Conservation (phyloP, 2,329 filamentous ascomycete genomes). For the Aureobasidium zeae region DNA sequence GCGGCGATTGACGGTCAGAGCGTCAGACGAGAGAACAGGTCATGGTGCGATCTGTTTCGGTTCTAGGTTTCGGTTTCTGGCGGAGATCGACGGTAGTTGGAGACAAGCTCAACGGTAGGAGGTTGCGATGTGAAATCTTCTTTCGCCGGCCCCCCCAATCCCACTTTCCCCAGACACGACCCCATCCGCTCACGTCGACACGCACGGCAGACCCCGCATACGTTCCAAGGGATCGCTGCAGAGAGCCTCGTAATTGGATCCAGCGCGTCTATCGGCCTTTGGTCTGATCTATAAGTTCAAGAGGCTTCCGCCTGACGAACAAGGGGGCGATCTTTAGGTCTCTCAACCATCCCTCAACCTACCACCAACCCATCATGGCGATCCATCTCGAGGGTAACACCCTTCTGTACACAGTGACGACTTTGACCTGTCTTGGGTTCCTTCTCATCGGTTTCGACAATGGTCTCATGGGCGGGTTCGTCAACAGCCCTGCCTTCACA, state of each 20-base stretch:
- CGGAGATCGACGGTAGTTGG: not conserved
- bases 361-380: too few relatives aligned
- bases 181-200: too few relatives aligned
- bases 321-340: too few relatives aligned
- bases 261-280: conserved; percentile 4
- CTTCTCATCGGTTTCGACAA: conserved; percentile 36
- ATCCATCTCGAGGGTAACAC: conserved; percentile 28
- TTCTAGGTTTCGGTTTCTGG: conserved; percentile 8
- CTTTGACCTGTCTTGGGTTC: conserved; percentile 40
- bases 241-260: not conserved
- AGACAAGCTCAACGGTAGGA: conserved; percentile 5
- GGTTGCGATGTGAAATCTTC: conserved; percentile 8
- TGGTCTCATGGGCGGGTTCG: conserved; percentile 24
- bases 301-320: not conserved
- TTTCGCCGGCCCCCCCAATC: not conserved
- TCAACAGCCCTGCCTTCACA: conserved; percentile 35
- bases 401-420: conserved; percentile 36
- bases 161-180: conserved; percentile 6
- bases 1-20: not conserved
- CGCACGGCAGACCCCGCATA: not conserved
- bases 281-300: conserved; percentile 2
- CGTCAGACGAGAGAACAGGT: not conserved
- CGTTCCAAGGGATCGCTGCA: not conserved
- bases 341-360: not conserved
- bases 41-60: not conserved